phyloP scores from a whole-genome alignment of 2,329 filamentous ascomycete species.

The Thyridium curvatum region DNA sequence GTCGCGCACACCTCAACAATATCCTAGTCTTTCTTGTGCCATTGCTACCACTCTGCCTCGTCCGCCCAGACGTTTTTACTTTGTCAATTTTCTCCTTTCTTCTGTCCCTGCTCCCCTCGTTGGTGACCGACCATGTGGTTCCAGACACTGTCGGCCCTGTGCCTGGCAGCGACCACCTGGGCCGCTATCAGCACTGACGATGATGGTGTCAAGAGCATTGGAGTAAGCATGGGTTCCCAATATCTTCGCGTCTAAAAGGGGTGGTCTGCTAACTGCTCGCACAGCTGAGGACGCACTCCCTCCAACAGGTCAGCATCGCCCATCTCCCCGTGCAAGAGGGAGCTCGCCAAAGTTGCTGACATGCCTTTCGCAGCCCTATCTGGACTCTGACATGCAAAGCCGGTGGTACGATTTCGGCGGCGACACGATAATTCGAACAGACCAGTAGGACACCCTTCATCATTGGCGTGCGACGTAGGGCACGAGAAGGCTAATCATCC shows the following conservation, averaged over 20 bases:
- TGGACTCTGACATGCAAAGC: constrained; percentile 96
- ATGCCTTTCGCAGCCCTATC: constrained; percentile 63
- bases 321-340: not conserved
- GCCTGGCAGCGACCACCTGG: constrained; percentile 44
- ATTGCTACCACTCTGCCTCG: too few relatives aligned
- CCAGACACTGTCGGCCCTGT: constrained; percentile 37
- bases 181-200: constrained; percentile 43
- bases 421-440: constrained; percentile 75
- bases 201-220: constrained; percentile 42
- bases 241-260: not conserved
- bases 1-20: too few relatives aligned
- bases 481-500: constrained; percentile 6
- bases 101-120: constrained; percentile 5
- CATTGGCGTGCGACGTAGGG: too few relatives aligned
- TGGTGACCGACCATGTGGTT: constrained; percentile 34
- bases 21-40: too few relatives aligned
- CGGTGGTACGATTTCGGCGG: constrained; percentile 99
- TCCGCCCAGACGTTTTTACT: not conserved
- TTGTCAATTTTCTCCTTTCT: constrained; percentile 3
- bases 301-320: constrained; percentile 59
- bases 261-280: constrained; percentile 8
- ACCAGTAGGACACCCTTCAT: constrained; percentile 43
- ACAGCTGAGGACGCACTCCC: constrained; percentile 81
- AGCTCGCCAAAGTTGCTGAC: not conserved
- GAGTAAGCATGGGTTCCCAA: constrained; percentile 25